phyloP scores from a whole-genome alignment of 768 basidiomycete species.

The Boletus reticulatus region DNA sequence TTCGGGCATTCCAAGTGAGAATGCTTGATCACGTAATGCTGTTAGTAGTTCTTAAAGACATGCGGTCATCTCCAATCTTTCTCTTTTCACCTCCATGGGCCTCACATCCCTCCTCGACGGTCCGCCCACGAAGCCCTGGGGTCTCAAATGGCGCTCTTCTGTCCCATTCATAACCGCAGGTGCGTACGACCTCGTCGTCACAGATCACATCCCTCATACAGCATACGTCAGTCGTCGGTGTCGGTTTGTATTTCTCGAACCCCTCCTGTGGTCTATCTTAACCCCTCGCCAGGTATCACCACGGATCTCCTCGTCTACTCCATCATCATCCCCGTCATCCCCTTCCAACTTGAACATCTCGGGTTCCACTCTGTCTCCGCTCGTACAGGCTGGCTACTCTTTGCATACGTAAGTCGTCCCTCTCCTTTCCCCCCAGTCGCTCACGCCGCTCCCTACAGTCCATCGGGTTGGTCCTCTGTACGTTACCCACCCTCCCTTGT shows the following conservation, averaged over 20 bases:
- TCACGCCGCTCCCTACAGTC: conserved; percentile 38
- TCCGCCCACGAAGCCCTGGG: conserved; percentile 34
- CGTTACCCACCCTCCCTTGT: conserved; percentile 11
- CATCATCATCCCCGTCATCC: conserved; percentile 60
- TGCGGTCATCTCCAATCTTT: neutral
- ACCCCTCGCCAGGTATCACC: conserved; percentile 30
- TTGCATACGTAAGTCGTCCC: conserved; percentile 48
- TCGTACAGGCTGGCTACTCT: conserved; percentile 59
- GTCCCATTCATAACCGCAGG: conserved; percentile 53
- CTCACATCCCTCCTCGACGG: neutral
- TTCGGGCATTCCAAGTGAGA: neutral
- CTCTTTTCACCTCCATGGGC: too few relatives aligned
- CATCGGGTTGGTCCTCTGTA: conserved; percentile 53
- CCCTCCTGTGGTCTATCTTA: neutral
- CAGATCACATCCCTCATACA: too few relatives aligned
- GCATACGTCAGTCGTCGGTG: conserved; percentile 39
- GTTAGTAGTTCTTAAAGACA: neutral
- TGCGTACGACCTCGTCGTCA: conserved; percentile 10
- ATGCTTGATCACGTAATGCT: neutral
- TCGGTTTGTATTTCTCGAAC: conserved; percentile 37
- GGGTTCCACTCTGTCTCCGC: conserved; percentile 45
- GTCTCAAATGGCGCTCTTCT: conserved; percentile 57
- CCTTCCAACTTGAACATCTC: conserved; percentile 56
- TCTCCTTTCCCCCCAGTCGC: neutral
- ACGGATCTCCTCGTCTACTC: conserved; percentile 62